Evolutionary conservation across 306 rosid genomes (phyloP), one percentile per base, ranked within the genome.

Genomic region (Sicyos baderoa): DNA sequence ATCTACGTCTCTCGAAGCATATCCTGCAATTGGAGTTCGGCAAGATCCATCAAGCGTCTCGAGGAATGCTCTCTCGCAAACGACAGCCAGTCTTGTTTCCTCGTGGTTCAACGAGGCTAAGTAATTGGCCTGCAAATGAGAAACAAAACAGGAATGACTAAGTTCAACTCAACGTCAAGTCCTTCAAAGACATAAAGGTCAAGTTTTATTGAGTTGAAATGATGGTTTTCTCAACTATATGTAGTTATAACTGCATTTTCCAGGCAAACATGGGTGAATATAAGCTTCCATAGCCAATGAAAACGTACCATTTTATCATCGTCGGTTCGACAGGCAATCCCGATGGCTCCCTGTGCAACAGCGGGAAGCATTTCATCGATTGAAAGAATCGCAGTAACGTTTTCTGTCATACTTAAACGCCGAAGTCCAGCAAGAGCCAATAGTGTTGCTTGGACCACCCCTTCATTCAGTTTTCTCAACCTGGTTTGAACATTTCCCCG

Each of bases 401-500:
- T 80, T 62, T 85, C 89, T 0, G 86, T 82, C 86, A 85, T 85
- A 54, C 69, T 72, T 76, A 93, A 82, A 57, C 99, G 99, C 57
- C 82, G 87, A 42, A 93, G 90, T 68, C 99, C 97, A 74, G 99
- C 99, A 71, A 93, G 76, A 9, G 97, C 99, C 85, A 93, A 79
- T 50, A 93, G 71, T n/a, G 99, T 93, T 65, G 99, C 99, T 76
- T 90, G 86, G 79, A 93, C 99, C 55, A 88, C 94, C 52, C 92
- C 96, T 64, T 90, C 96, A 42, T 68, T 82, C 66, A 93, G 88
- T 72, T 93, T 93, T 82, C 65, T 90, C 79, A 93, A 70, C 50
- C 99, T 82, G 50, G 97, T 84, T 76, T 93, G 97, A 73, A 93
- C 99, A 75, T 93, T 93, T 18, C 99, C 99, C n/a, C 99, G 87